Base-by-base conservation (phyloP, 306 rosid species). In the Trifolium subterraneum region DNA sequence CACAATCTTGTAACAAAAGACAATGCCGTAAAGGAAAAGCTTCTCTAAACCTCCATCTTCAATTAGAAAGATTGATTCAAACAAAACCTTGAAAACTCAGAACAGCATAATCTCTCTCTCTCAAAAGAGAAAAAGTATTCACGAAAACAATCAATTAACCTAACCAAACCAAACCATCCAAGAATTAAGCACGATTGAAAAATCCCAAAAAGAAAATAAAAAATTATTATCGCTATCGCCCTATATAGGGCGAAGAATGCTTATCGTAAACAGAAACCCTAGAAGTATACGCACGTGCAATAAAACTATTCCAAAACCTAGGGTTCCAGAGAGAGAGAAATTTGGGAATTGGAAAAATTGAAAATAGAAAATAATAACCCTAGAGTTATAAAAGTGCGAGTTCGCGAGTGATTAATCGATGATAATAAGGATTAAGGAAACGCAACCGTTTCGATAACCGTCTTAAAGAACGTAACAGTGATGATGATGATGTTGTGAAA, bases 381-480 rank as follows among this genome's bases (percentile, higher is more conserved):
- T 88, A 92, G 84, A 80, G 67, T 59, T 59, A 27, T 50, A n/a
- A 29, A 59, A 73, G 71, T 8, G 61, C 13, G 61, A 70, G 82
- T 64, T 70, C 82, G 81, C 66, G 76, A 82, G 76, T 69, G 89
- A 64, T 64, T 52, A 19, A 52, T 52, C 4, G 55, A n/a, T 48
- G 2, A 6, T 5, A 12, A 31, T 3, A 82, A 81, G 71, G 75
- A 74, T 15, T 55, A 64, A 69, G 8, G 68, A 82, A 87, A 78
- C 89, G 88, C 62, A 89, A 81, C 82, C 91, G 93, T 67, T 80
- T 80, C 61, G 61, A 77, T 79, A 85, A 84, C 86, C 84, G 85
- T 44, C 52, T 12, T 9, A 0, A 7, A 3, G 16, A 31, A 64
- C 61, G 41, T 45, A 71, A 84, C 65, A 70, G 77, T 52, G 22